Percentiles rank a stretch among this genome's conserved stretches.
Evolutionary conservation across 1,284 basidiomycete species (phyloP).

Genomic region (Takashimella koratensis): DNA sequence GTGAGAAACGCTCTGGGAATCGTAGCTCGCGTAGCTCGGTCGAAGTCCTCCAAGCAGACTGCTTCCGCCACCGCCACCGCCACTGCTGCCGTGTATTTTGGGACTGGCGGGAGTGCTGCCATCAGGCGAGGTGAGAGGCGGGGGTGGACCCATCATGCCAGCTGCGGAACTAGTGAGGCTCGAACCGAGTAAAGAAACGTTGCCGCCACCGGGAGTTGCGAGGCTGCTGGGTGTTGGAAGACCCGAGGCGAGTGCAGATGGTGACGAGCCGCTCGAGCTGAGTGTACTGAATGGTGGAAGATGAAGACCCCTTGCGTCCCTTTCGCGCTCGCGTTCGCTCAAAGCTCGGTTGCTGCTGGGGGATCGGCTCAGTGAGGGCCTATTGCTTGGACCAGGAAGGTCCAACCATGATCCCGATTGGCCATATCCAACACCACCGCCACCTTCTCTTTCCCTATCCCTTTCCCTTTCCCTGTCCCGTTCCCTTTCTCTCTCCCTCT

Average conservation of each 20-base stretch:
- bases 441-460: conserved; percentile 2
- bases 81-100: neutral
- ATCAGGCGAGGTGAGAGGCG: conserved; percentile 5
- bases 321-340: neutral
- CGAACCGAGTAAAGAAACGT: neutral
- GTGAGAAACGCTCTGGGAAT: neutral
- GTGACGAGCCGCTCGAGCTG: neutral
- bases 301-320: neutral
- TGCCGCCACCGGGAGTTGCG: neutral
- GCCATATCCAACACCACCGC: neutral
- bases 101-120: neutral
- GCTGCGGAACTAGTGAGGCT: too few relatives aligned
- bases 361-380: neutral
- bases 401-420: neutral
- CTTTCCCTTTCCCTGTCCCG: conserved; percentile 1
- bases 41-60: conserved; percentile 6
- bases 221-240: neutral
- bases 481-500: neutral
- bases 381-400: neutral
- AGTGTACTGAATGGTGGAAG: neutral
- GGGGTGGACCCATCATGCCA: conserved; percentile 13
- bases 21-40: conserved; percentile 6
- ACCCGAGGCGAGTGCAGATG: neutral
- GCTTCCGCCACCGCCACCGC: too few relatives aligned
- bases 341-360: neutral